Evolutionary conservation across 2,329 filamentous ascomycete genomes (phyloP), one percentile per base, ranked within the genome.

Genomic region (Pseudohalonectria lignicola): DNA sequence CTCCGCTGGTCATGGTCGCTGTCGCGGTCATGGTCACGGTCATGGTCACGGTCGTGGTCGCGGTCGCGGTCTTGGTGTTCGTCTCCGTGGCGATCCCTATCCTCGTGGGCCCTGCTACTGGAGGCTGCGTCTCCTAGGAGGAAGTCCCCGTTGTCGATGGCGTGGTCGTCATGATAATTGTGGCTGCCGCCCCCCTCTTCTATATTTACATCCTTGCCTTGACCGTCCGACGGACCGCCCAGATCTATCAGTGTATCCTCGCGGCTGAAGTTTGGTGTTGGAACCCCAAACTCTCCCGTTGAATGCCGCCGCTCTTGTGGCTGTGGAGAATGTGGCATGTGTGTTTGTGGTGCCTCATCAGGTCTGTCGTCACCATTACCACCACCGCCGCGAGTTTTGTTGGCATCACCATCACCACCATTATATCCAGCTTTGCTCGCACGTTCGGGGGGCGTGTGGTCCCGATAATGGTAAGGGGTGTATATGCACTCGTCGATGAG

Each of bases 401-500:
- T n/a, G n/a, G n/a, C n/a, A n/a, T n/a, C n/a, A n/a, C n/a, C n/a
- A n/a, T n/a, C n/a, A n/a, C n/a, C n/a, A n/a, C n/a, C n/a, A n/a
- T n/a, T n/a, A n/a, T n/a, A n/a, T n/a, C n/a, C n/a, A n/a, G n/a
- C n/a, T n/a, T n/a, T n/a, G n/a, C n/a, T n/a, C 2, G 49, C 45
- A 18, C 51, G 52, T 33, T 59, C 53, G 6, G 48, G 53, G 75
- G 8, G 42, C 69, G 31, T 49, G 51, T 63, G 75, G 8, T 45
- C 70, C 31, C 69, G 68, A 57, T 95, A 95, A 51, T 78, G 81
- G 59, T 94, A 98, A 0, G 90, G 86, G 10, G 90, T 86, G 61
- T 98, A 98, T 49, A 98, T 86, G 59, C 92, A 98, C 60, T 98
- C 92, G 56, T 98, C 92, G 49, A 95, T 95, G 41, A 92, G 64